Evolutionary conservation across 1,284 basidiomycete genomes (phyloP), one percentile per base, ranked within the genome.

Genomic region (Kalmanozyma brasiliensis): DNA sequence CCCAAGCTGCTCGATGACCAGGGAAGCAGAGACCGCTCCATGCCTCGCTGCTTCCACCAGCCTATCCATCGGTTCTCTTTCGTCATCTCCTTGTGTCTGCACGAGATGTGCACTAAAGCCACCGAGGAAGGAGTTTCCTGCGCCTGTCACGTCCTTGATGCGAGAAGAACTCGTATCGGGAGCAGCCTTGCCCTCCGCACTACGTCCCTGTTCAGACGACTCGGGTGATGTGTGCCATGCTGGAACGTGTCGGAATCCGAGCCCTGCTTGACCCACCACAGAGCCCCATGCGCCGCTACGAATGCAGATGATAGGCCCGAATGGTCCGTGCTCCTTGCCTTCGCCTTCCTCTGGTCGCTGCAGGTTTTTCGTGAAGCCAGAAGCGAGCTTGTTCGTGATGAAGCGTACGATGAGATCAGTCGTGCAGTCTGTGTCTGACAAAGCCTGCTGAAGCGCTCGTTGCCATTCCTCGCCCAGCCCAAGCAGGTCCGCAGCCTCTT

Each of bases 401-500:
- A 71, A 71, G 5, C 37, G n/a, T 2, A 58, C 19, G 29, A 66
- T 46, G n/a, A 33, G 19, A 7, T 49, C 22, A 10, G 33, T 20
- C 20, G 42, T 26, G 8, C n/a, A 19, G 6, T 30, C 20, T 41
- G 36, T 26, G 6, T 20, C 34, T 8, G 35, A 19, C 8, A n/a
- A 14, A 17, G 29, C 26, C 30, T 36, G 19, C 20, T 22, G 23
- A 14, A 48, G 14, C 4, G 52, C 17, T 8, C 13, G 11, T 14
- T 63, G 37, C 63, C 58, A 77, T 17, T 66, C 63, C 2, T 46
- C 32, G 11, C 37, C 17, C 4, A 67, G 20, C 13, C 68, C 79
- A 16, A 84, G 77, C 49, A 85, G 78, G 0, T 75, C 62, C 14
- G 81, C 82, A 0, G 84, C 83, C 58, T 86, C 85, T 32, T 85